Base-by-base conservation (phyloP, 2,329 filamentous ascomycete species). In the Sporothrix schenckii region DNA sequence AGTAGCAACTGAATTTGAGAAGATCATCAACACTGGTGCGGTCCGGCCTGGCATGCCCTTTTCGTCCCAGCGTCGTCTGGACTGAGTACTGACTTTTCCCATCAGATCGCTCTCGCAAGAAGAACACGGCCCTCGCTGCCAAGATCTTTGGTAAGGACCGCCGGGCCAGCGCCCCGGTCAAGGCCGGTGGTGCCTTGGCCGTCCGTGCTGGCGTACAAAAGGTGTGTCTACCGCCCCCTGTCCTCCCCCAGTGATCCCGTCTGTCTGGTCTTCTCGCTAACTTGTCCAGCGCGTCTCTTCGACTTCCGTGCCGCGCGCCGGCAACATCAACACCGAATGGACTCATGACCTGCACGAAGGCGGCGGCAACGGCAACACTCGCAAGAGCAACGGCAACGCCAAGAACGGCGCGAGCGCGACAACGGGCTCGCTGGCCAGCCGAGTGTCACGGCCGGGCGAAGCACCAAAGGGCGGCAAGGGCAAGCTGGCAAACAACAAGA, bases 191-290 rank as follows among this genome's bases (percentile, higher is more conserved):
- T 76, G 87, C 87, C 3, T 85, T 93, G 66, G 88, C 91, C 69
- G 91, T 89, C 79, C 87, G 91, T 78, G 88, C 91, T 71, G 91
- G 91, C 52, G 84, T 93, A 66, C 88, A 87, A 76, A 93, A 93
- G 87, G 89, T 89, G 83, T 70, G 76, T 27, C 52, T 56, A 27
- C 69, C 3, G 4, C 9, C 60, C 19, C 13, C 13, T 47, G 19
- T 14, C 14, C 2, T 34, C 34, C 34, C 34, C 34, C 5, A 7
- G 6, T 34, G 1, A 0, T 53, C n/a, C n/a, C 30, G 52, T 39
- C 1, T 54, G 6, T n/a, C 1, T 50, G 19, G 5, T 50, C 19
- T 5, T 19, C 49, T 19, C 16, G n/a, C 53, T 60, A 63, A 69
- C 54, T 60, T 54, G 70, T 47, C 19, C 67, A 74, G 75, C 78